Percentiles rank a stretch among this genome's conserved stretches.
Evolutionary conservation across 441 rosid genomes (phyloP).

Genomic region (Theobroma grandiflorum): DNA sequence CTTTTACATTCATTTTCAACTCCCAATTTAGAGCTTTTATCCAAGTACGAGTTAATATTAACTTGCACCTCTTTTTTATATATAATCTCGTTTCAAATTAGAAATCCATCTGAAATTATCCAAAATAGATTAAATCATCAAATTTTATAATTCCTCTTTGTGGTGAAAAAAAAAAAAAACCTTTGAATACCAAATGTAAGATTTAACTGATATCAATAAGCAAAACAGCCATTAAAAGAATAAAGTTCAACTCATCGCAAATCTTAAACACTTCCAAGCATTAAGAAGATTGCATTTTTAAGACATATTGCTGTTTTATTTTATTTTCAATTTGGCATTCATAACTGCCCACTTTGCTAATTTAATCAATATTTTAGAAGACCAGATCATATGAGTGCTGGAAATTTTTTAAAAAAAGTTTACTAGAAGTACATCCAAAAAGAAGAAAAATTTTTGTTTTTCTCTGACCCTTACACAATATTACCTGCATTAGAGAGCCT

Average conservation of each 20-base stretch:
- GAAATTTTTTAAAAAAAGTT: no score
- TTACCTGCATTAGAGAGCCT: conserved; percentile 91
- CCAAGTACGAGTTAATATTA: not conserved
- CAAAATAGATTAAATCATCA: not conserved
- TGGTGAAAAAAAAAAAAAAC: not conserved
- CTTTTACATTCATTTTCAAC: not conserved
- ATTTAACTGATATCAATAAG: not conserved
- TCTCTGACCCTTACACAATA: not conserved
- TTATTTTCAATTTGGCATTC: conserved; percentile 9
- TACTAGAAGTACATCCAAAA: no score
- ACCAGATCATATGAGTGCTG: no score
- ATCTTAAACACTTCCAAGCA: not conserved
- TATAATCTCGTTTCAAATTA: not conserved
- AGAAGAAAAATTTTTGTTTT: no score
- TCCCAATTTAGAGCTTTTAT: not conserved
- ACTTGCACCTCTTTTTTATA: not conserved
- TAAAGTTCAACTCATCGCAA: not conserved
- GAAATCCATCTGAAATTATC: conserved; percentile 1
- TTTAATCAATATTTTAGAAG: no score
- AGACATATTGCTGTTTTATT: not conserved
- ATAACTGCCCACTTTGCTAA: not conserved
- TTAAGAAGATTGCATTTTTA: not conserved
- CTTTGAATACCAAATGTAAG: not conserved
- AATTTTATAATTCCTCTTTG: not conserved
- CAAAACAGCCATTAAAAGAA: not conserved